These are phyloP conservation scores for Curvularia lunata DNA, from an alignment of 2,329 filamentous ascomycete genomes.

Conservation along the genomic window DNA sequence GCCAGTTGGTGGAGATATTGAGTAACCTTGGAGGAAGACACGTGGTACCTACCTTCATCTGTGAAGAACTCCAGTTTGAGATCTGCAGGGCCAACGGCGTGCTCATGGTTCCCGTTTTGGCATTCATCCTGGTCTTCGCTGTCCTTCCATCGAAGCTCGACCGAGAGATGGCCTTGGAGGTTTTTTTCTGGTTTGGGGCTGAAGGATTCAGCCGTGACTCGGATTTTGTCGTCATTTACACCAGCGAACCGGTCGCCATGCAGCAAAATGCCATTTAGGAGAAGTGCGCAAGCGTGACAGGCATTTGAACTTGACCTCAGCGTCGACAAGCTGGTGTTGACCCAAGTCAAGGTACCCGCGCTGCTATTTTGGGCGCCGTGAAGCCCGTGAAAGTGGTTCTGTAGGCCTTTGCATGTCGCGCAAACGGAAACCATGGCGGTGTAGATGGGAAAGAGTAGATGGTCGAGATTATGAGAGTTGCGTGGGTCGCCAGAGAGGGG, in stretches of 20 bases:
- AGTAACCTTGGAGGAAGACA: background rate
- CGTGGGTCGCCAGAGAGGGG: conserved; percentile 18
- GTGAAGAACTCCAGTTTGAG: conserved; percentile 47
- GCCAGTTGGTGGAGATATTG: conserved; percentile 8
- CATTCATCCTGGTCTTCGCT: conserved; percentile 24
- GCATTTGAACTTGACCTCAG: conserved; percentile 37
- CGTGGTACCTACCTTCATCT: conserved; percentile 41
- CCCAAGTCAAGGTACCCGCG: conserved; percentile 27
- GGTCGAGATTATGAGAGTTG: conserved; percentile 11
- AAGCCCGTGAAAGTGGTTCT: conserved; percentile 36
- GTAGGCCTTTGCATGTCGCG: conserved; percentile 44
- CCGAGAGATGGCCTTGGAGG: conserved; percentile 44
- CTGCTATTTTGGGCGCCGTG: conserved; percentile 25
- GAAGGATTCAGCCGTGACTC: conserved; percentile 41
- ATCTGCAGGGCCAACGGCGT: conserved; percentile 37
- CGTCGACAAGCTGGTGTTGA: conserved; percentile 39
- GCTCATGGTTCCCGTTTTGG: conserved; percentile 30
- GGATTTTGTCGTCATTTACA: conserved; percentile 33
- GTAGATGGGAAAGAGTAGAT: conserved; percentile 1
- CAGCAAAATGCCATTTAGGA: conserved; percentile 43
- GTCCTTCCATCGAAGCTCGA: conserved; percentile 43
- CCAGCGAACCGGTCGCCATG: conserved; percentile 41
- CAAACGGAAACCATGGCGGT: conserved; percentile 41
- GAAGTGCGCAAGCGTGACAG: conserved; percentile 43
- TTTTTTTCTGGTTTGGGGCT: conserved; percentile 15